Evolutionary conservation across 352 stramenopile species (phyloP).

Genomic region (Pythium aquatile): DNA sequence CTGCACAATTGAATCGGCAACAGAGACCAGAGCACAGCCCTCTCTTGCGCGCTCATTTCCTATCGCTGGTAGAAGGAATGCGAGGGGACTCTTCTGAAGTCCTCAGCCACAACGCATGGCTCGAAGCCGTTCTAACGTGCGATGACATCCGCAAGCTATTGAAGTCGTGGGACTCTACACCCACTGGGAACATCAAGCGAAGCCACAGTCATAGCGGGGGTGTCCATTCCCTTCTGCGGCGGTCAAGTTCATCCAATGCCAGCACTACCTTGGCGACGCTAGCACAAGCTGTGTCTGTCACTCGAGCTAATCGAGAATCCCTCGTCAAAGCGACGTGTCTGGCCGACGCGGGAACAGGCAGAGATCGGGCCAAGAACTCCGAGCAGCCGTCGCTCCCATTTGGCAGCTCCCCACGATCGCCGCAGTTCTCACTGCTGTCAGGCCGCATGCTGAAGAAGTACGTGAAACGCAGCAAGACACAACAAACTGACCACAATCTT

Average conservation of each 20-base stretch:
- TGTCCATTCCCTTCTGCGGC: neutral
- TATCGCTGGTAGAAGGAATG: constrained; percentile 37
- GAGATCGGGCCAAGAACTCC: constrained; percentile 7
- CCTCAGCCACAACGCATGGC: constrained; percentile 39
- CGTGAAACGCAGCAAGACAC: constrained; percentile 14
- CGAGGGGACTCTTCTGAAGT: constrained; percentile 18
- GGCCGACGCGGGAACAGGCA: constrained; percentile 2
- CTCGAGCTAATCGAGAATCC: neutral
- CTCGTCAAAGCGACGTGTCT: constrained; percentile 10
- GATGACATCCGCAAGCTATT: constrained; percentile 3
- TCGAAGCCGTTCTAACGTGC: constrained; percentile 27
- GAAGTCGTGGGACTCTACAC: constrained; percentile 4
- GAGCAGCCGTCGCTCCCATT: neutral
- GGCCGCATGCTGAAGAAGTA: constrained; percentile 51
- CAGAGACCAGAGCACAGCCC: constrained; percentile 34
- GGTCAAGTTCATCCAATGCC: constrained; percentile 3
- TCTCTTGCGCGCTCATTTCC: constrained; percentile 47
- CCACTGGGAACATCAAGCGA: neutral
- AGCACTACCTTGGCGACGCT: neutral
- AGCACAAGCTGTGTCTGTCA: constrained; percentile 4
- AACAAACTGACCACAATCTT: neutral
- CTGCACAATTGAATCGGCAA: neutral
- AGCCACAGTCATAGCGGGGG: constrained; percentile 1
- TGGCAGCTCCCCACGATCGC: neutral
- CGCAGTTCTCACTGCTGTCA: constrained; percentile 42